These are phyloP conservation scores for Sporothrix pseudoabietina DNA, from an alignment of 2,329 filamentous ascomycete genomes.

Conservation along the genomic window DNA sequence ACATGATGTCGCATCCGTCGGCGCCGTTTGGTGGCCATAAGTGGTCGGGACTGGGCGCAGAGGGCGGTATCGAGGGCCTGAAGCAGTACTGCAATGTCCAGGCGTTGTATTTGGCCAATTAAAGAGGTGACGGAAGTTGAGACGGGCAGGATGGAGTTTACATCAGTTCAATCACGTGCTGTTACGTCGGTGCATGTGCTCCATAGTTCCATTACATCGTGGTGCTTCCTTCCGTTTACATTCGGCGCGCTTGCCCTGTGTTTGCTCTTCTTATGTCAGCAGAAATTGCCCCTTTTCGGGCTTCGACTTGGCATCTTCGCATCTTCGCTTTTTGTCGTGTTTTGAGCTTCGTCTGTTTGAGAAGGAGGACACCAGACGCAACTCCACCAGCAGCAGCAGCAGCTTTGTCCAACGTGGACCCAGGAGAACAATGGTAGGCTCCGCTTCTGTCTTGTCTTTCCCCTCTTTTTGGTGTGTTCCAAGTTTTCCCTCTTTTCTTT, in stretches of 20 bases:
- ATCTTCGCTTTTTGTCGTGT: background rate
- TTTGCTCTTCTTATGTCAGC: background rate
- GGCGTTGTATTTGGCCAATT: conserved; percentile 18
- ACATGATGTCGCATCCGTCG: conserved; percentile 43
- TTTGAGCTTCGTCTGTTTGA: background rate
- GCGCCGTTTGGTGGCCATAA: conserved; percentile 55
- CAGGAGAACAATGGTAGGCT: background rate
- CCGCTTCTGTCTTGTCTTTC: background rate
- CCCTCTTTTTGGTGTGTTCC: background rate
- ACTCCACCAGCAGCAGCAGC: background rate
- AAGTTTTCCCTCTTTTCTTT: background rate
- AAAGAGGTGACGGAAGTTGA: background rate
- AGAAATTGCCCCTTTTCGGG: background rate
- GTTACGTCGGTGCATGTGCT: background rate
- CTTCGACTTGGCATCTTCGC: background rate
- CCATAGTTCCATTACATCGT: background rate
- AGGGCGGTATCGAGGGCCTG: conserved; percentile 44
- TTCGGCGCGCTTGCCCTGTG: background rate
- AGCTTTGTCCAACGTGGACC: background rate
- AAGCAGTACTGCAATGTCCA: conserved; percentile 40
- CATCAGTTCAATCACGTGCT: background rate
- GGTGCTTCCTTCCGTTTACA: background rate
- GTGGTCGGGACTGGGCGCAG: conserved; percentile 52
- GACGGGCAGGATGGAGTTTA: background rate
- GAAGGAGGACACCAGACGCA: background rate